Base-by-base conservation (phyloP, 257 asterid genomes). In the Solanum sejunctum region DNA sequence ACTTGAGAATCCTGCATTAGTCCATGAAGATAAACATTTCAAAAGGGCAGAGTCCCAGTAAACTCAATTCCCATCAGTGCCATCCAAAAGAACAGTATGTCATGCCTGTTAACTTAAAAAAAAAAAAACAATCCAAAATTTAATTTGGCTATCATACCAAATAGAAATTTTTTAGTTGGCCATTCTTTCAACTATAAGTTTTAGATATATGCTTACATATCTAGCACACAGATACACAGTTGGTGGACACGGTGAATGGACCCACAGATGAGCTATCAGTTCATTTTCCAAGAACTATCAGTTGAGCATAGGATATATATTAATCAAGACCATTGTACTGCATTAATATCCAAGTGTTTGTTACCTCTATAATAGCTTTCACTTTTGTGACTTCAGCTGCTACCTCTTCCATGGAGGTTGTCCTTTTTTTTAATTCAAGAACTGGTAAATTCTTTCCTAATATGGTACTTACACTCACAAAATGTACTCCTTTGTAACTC, bases 61-160 rank as follows among this genome's bases (percentile, higher is more conserved):
- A 95, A 93, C 87, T 95, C 99, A 84, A 96, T 90, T 86, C 99
- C 99, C 98, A 96, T 93, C 98, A 96, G n/a, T n/a, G n/a, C n/a
- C n/a, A n/a, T 98, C 99, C 99, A 96, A 88, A 95, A 96, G 94
- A 95, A 96, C 87, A 96, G 89, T 85, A 96, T 96, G 89, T 96
- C 99, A 54, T 96, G 99, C 96, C 99, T 96, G 97, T 85, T 85
- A 86, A 28, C 28, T 26, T n/a, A n/a, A n/a, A 26, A 26, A 26
- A 28, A 2, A 28, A 28, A 28, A 54, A 54, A 3, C 0, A 28
- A 54, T 54, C 20, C 28, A 26, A 26, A 26, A 26, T 26, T 26
- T 26, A 26, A 26, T 26, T 26, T 1, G 28, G 28, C 28, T 26
- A 26, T 26, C 28, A 26, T 26, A 26, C 28, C 28, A 26, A 26